Conservation (phyloP, 257 asterid genomes). For the Nicotiana undulata region DNA sequence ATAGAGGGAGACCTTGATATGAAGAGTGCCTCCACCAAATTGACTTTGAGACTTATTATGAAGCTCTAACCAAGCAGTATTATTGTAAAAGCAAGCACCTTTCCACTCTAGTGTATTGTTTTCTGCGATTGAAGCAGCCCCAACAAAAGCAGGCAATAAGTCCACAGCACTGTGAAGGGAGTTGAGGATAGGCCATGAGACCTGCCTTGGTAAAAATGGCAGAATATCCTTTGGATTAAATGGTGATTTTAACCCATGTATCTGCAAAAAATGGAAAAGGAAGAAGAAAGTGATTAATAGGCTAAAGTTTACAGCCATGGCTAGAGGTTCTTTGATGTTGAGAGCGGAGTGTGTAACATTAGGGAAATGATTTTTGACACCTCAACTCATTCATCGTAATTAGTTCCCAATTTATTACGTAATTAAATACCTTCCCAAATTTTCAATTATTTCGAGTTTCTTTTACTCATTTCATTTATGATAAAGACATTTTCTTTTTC, state of each 20-base stretch:
- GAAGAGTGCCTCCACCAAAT: conserved; percentile 90
- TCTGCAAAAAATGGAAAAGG: conserved; percentile 14
- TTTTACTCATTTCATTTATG: too few relatives aligned
- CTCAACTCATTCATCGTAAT: too few relatives aligned
- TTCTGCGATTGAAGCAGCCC: conserved; percentile 38
- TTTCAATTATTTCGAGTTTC: too few relatives aligned
- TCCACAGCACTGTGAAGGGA: conserved; percentile 55
- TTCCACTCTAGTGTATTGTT: conserved; percentile 53
- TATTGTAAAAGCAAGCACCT: conserved; percentile 71
- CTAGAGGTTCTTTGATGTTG: not conserved
- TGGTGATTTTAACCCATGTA: conserved; percentile 37
- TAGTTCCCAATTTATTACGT: too few relatives aligned
- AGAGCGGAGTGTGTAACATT: too few relatives aligned
- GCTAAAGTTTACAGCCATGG: conserved; percentile 23
- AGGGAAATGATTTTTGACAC: too few relatives aligned
- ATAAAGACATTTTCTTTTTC: too few relatives aligned
- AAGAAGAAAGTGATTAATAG: conserved; percentile 16
- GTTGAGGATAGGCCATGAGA: conserved; percentile 63
- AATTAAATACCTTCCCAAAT: too few relatives aligned
- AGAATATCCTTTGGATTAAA: conserved; percentile 47
- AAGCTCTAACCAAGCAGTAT: conserved; percentile 72
- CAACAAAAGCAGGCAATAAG: conserved; percentile 72
- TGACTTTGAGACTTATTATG: conserved; percentile 49
- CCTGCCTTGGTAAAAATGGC: conserved; percentile 66
- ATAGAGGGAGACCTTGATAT: conserved; percentile 45